A percentile compares a stretch with the other conserved stretches of the same genome.
Conservation (phyloP, 2,329 filamentous ascomycete genomes). For the Penicillium sp. region DNA sequence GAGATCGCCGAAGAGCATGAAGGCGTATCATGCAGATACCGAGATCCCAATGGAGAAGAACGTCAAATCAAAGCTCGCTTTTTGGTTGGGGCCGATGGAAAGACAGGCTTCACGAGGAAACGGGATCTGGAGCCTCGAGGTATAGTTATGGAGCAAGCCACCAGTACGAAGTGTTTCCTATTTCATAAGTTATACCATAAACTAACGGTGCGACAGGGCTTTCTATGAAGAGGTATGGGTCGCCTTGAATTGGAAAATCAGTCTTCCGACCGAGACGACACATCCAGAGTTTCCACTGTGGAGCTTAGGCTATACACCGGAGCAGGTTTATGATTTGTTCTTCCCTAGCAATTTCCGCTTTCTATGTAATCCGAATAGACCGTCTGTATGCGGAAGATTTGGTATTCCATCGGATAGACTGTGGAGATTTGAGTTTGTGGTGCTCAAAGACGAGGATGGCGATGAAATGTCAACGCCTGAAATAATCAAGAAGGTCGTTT, state of each 20-base stretch:
- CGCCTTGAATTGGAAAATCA: slow-evolving; percentile 48
- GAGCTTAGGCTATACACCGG: slow-evolving; percentile 46
- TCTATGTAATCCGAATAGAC: slow-evolving; percentile 42
- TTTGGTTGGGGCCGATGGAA: slow-evolving; percentile 50
- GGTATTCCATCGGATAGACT: slow-evolving; percentile 42
- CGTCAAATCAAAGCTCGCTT: slow-evolving; percentile 15
- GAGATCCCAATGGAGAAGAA: background rate
- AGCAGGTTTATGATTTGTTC: slow-evolving; percentile 50
- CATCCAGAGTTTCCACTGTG: slow-evolving; percentile 53
- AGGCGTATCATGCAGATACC: slow-evolving; percentile 3
- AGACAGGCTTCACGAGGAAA: slow-evolving; percentile 49
- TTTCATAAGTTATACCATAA: no score
- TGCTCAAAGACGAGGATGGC: slow-evolving; percentile 29
- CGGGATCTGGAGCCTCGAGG: slow-evolving; percentile 46
- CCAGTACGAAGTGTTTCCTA: slow-evolving; percentile 11
- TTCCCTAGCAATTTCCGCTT: slow-evolving; percentile 50
- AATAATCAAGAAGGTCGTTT: slow-evolving; percentile 3
- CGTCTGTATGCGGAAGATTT: slow-evolving; percentile 48
- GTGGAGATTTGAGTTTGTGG: slow-evolving; percentile 46
- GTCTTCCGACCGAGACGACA: slow-evolving; percentile 44
- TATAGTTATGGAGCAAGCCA: slow-evolving; percentile 36
- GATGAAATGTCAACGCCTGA: slow-evolving; percentile 23
- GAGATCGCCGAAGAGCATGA: slow-evolving; percentile 2
- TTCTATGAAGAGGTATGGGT: slow-evolving; percentile 44
- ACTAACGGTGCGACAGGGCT: background rate